These are phyloP conservation scores for Cadophora gregata DNA, from an alignment of 2,329 filamentous ascomycete species.

Conservation along the genomic window DNA sequence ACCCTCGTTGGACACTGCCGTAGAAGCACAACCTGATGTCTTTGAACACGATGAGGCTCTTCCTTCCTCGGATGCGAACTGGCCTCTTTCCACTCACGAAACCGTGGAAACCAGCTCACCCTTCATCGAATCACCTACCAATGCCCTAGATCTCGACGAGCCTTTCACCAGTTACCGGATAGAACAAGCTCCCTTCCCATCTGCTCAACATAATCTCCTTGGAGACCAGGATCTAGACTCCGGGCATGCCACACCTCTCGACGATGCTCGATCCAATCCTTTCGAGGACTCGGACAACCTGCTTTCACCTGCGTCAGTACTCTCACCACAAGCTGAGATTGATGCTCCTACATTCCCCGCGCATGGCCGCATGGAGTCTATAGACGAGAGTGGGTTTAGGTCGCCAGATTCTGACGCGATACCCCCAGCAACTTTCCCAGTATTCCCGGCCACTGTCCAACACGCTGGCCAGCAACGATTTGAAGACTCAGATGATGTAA, in stretches of 20 bases:
- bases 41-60: conserved; percentile 1
- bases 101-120: neutral
- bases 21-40: neutral
- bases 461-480: neutral
- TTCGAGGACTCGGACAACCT: conserved; percentile 19
- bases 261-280: conserved; percentile 18
- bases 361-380: neutral
- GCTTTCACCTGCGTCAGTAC: conserved; percentile 8
- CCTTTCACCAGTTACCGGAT: neutral
- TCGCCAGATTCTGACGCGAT: neutral
- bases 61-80: neutral
- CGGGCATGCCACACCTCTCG: conserved; percentile 18
- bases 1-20: neutral
- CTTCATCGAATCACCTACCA: conserved; percentile 6
- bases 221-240: neutral
- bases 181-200: neutral
- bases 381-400: neutral
- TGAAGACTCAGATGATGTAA: neutral
- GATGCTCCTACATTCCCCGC: conserved; percentile 7
- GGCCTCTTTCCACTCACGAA: neutral
- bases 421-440: neutral
- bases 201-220: neutral
- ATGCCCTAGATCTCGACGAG: neutral
- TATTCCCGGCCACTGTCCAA: neutral
- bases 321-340: conserved; percentile 13